Evolutionary conservation across 306 rosid genomes (phyloP), one percentile per base, ranked within the genome.

Genomic region (Gillenia trifoliata): DNA sequence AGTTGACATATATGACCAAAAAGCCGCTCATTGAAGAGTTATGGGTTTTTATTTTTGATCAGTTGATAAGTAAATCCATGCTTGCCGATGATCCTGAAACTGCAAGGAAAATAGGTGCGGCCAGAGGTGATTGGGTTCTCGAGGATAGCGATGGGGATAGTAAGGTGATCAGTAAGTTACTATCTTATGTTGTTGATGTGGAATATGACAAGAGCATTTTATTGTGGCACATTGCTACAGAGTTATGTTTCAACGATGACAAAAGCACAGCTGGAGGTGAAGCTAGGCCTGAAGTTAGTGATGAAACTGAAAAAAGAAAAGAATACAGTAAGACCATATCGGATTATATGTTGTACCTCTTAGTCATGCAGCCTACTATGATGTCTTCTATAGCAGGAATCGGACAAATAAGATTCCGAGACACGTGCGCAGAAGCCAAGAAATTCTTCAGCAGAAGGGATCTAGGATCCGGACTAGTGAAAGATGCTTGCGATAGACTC

Each of bases 141-240:
- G 61, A 74, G 75, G 79, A 52, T 11, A 61, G 45, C 9, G 5
- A 26, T 0, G 56, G 67, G 71, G 52, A 62, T 0, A 8, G 19
- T 17, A 52, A 52, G 23, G 59, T 52, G 25, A 52, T 52, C 8
- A 8, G 2, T 0, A 29, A 8, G 0, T 33, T 77, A 9, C 17
- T 57, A 33, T 1, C 68, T 59, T 38, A 61, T 70, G 65, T 72
- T 9, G 60, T n/a, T 1, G 82, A 66, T 5, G 60, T 77, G 56
- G 78, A 34, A 59, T 84, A 22, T 41, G 85, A 74, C 61, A 64
- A 80, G 66, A 80, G 83, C 65, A 79, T 84, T 41, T 55, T 84
- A 2, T 9, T 66, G 64, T 84, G 87, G 87, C 85, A 84, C 68
- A 70, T 84, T 65, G 87, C 87, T 19, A 84, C 87, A 11, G 80